Conservation (phyloP, 768 basidiomycete species). For the Pisolithus sp. region DNA sequence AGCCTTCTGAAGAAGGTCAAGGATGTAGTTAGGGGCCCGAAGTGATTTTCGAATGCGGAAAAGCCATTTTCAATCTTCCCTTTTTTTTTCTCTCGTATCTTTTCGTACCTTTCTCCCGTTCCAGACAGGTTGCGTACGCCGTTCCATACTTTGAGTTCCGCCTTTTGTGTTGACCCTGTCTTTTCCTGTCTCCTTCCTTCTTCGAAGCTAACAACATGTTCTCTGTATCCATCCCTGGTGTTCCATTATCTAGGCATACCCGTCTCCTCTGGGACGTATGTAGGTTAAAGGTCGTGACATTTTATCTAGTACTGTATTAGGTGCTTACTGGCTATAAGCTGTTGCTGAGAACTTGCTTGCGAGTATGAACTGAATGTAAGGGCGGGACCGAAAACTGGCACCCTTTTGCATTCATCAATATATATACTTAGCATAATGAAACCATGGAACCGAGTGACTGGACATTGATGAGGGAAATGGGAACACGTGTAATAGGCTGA, state of each 20-base stretch:
- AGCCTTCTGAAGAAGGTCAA: constrained; percentile 79
- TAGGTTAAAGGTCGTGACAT: constrained; percentile 24
- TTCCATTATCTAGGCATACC: constrained; percentile 30
- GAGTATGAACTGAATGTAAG: too few species aligned
- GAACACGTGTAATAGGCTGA: too few species aligned
- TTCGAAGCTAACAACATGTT: constrained; percentile 16
- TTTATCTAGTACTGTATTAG: constrained; percentile 28
- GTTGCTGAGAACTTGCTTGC: not conserved
- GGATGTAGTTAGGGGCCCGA: constrained; percentile 57
- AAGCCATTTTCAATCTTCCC: not conserved
- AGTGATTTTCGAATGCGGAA: constrained; percentile 16
- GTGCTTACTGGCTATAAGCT: not conserved
- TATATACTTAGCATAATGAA: too few species aligned
- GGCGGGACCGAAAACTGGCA: too few species aligned
- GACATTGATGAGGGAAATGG: too few species aligned
- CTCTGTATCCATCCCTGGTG: constrained; percentile 26
- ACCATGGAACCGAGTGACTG: too few species aligned
- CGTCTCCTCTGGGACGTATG: constrained; percentile 25
- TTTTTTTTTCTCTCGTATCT: not conserved
- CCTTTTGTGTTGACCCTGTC: not conserved
- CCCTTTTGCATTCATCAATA: too few species aligned
- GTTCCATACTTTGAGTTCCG: not conserved
- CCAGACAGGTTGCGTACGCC: not conserved
- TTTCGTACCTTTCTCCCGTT: not conserved
- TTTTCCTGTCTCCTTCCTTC: not conserved